phyloP scores from a whole-genome alignment of 2,329 filamentous ascomycete genomes.

The Cladophialophora chaetospira region DNA sequence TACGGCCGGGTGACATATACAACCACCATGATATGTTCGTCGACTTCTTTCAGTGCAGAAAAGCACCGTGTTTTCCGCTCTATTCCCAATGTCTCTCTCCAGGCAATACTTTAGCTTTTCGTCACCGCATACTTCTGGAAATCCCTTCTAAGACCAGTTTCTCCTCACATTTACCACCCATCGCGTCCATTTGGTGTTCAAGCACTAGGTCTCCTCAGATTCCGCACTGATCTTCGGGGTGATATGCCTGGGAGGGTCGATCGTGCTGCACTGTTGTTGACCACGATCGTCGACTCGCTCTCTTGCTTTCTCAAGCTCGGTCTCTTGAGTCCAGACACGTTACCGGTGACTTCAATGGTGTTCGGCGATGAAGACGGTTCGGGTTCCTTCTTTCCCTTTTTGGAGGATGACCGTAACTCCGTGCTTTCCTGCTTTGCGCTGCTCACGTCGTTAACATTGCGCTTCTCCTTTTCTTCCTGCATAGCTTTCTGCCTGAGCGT shows the following conservation, averaged over 20 bases:
- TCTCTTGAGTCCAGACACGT: not conserved
- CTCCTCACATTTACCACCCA: not conserved
- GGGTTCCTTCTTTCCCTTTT: not conserved
- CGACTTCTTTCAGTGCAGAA: no score
- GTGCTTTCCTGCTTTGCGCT: not conserved
- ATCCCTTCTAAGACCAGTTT: no score
- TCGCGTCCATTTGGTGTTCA: not conserved
- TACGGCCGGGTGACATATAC: no score
- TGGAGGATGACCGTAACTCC: not conserved
- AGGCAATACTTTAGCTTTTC: no score
- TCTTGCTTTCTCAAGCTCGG: conserved; percentile 16
- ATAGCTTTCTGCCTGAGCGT: not conserved
- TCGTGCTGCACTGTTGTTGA: conserved; percentile 4
- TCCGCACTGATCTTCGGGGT: conserved; percentile 22
- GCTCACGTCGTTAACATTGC: not conserved
- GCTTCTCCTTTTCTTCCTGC: not conserved
- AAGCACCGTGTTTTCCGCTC: no score
- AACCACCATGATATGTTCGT: no score
- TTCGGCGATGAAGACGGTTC: not conserved
- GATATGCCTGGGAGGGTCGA: conserved; percentile 5
- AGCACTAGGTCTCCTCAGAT: conserved; percentile 16
- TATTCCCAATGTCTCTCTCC: no score
- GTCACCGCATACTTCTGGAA: no score
- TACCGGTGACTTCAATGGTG: not conserved
- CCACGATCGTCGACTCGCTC: conserved; percentile 22